phyloP scores from a whole-genome alignment of 23 red algal genomes.

The Gracilariopsis chorda region DNA sequence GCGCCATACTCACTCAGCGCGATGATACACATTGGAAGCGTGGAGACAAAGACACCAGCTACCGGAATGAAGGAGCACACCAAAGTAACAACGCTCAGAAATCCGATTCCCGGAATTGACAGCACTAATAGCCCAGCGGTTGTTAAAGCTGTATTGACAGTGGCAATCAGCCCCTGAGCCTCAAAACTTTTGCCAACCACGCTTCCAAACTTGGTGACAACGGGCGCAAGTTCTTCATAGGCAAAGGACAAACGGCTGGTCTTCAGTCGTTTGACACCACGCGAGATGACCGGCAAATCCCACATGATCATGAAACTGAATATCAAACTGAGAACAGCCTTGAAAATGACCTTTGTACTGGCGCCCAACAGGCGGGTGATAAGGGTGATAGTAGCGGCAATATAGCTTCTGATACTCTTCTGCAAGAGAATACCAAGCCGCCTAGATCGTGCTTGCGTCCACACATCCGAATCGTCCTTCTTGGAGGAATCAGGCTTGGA shows the following conservation, averaged over 20 bases:
- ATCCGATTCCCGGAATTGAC: constrained; percentile 83
- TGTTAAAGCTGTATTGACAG: constrained; percentile 91
- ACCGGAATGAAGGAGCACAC: constrained; percentile 98
- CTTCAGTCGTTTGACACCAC: constrained; percentile 53
- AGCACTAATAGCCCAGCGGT: constrained; percentile 75
- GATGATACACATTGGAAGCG: constrained; percentile 88
- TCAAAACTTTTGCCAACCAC: constrained; percentile 95
- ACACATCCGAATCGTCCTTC: constrained; percentile 17
- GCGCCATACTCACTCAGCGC: constrained; percentile 92
- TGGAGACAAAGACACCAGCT: constrained; percentile 91
- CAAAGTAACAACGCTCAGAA: constrained; percentile 83
- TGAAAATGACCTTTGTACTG: constrained; percentile 83
- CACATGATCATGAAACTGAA: constrained; percentile 97
- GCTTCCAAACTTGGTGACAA: constrained; percentile 74
- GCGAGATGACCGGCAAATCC: constrained; percentile 80
- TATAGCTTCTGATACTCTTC: constrained; percentile 79
- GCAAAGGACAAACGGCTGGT: constrained; percentile 59
- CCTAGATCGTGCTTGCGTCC: constrained; percentile 88
- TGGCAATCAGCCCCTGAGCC: constrained; percentile 96
- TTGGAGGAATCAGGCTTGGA: neutral
- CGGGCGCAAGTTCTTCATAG: constrained; percentile 88
- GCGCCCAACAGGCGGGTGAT: constrained; percentile 71
- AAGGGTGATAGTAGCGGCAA: constrained; percentile 67
- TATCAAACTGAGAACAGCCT: constrained; percentile 79
- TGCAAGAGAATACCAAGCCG: constrained; percentile 89